These are phyloP conservation scores for Prunus yedoensis DNA, from an alignment of 331 rosid species.

Conservation along the genomic window DNA sequence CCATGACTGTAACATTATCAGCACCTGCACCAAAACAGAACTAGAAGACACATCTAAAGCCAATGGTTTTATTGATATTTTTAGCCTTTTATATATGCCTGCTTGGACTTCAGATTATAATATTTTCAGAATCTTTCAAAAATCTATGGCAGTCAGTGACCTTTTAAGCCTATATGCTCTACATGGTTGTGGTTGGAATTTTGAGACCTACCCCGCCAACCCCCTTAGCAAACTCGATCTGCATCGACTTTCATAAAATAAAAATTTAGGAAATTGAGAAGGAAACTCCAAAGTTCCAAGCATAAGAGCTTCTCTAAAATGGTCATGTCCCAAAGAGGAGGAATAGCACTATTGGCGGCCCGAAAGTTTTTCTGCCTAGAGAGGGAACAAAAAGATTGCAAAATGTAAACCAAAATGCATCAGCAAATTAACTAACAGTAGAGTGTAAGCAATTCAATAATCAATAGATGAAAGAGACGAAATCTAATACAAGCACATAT, in stretches of 20 bases:
- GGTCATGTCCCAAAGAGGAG: no score
- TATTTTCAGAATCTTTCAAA: conserved; percentile 7
- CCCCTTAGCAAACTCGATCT: background rate
- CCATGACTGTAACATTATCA: background rate
- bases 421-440: background rate
- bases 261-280: background rate
- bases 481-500: background rate
- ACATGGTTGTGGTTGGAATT: conserved; percentile 6
- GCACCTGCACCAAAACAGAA: background rate
- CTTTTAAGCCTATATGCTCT: background rate
- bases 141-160: background rate
- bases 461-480: background rate
- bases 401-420: background rate
- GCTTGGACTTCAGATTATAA: background rate
- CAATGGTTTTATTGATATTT: background rate
- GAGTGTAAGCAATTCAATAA: background rate
- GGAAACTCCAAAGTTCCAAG: no score
- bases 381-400: background rate
- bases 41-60: background rate
- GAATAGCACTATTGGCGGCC: no score
- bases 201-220: background rate
- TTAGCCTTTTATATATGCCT: background rate
- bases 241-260: background rate
- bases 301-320: background rate
- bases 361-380: no score